Base-by-base conservation (phyloP, 306 rosid species). In the Alnus glutinosa region DNA sequence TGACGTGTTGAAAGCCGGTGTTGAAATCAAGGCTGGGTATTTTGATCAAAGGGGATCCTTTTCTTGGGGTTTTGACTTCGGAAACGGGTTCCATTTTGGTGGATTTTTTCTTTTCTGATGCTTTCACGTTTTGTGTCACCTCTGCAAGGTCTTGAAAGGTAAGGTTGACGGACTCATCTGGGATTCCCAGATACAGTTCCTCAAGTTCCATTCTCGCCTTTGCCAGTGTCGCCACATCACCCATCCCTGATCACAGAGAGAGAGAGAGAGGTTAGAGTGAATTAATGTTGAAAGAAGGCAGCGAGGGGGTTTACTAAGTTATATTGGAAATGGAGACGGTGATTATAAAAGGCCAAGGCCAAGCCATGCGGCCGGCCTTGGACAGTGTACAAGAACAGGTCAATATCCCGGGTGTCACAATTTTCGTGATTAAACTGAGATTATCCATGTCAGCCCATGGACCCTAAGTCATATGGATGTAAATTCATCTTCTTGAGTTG, bases 151-250 rank as follows among this genome's bases (percentile, higher is more conserved):
- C 90, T 75, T 91, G 85, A 75, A 94, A 92, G n/a, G 98, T 91
- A 30, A 89, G 97, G 79, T 94, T 88, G 39, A 91, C 97, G 0
- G 97, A 92, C 19, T 94, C 98, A 58, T 94, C 97, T 46, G 97
- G 97, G 44, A 94, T 81, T 28, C 97, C 97, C 30, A 54, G 85
- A 81, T 94, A 92, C 70, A 94, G 37, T 83, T 93, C 92, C 77
- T 92, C 97, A 62, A 92, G 93, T 86, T 82, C 90, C 74, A 62
- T 80, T 78, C 73, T 89, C 77, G 93, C 94, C 81, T 84, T 94
- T 66, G 64, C 54, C 16, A 84, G 1, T 34, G 80, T 81, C 59
- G 84, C 87, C 69, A 86, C 79, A 64, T 90, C 89, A 44, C 81
- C 92, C 97, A 85, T 88, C 28, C 42, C 63, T 37, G 28, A 19